phyloP scores from a whole-genome alignment of 2,329 filamentous ascomycete species.

The Knufia fluminis region DNA sequence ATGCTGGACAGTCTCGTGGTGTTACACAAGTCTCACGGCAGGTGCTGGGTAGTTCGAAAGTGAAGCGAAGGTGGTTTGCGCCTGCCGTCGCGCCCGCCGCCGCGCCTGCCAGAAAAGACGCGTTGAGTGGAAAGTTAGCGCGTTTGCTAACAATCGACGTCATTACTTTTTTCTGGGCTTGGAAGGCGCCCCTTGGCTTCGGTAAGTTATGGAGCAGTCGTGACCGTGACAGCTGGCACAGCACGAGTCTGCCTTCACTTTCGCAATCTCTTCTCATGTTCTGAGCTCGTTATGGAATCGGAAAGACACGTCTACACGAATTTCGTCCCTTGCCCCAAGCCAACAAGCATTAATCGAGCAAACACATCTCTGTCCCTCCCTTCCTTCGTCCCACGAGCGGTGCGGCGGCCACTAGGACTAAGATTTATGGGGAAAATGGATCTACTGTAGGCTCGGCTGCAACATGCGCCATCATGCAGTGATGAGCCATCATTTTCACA shows the following conservation, averaged over 20 bases:
- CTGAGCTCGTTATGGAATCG: too few relatives aligned
- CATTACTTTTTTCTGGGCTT: neutral
- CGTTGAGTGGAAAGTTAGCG: conserved; percentile 5
- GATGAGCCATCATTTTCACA: too few relatives aligned
- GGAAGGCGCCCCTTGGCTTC: neutral
- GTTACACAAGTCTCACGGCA: too few relatives aligned
- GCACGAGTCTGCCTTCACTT: neutral
- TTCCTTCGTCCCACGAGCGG: neutral
- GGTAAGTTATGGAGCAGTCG: too few relatives aligned
- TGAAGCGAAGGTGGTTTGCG: neutral
- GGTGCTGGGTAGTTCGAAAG: too few relatives aligned
- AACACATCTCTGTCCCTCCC: neutral
- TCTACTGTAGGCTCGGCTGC: neutral
- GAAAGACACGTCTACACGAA: too few relatives aligned
- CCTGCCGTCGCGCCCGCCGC: too few relatives aligned
- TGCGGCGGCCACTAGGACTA: neutral
- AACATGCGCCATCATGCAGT: neutral
- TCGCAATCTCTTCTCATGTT: too few relatives aligned
- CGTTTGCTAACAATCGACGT: neutral
- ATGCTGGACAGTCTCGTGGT: neutral
- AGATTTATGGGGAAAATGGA: neutral
- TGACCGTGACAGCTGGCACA: neutral
- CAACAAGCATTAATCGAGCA: too few relatives aligned
- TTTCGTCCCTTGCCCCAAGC: too few relatives aligned
- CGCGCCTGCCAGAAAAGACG: neutral